Conservation (phyloP, 495 filamentous ascomycete genomes). For the Mytilinidion resinicola region DNA sequence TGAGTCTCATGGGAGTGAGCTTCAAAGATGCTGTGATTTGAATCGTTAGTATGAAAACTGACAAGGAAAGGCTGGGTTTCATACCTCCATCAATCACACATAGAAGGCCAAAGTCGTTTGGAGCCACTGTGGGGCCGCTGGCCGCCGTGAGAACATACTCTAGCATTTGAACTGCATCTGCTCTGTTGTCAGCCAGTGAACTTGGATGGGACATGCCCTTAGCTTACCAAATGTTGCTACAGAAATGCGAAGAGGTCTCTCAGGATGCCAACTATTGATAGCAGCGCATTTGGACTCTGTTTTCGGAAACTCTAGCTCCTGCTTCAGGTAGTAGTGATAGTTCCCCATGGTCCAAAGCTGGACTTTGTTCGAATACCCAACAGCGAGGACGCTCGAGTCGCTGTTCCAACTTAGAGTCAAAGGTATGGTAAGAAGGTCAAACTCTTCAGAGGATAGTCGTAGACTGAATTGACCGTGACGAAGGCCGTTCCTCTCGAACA, state of each 20-base stretch:
- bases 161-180: slow-evolving; percentile 48
- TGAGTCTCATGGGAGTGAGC: slow-evolving; percentile 73
- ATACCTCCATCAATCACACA: slow-evolving; percentile 82
- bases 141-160: slow-evolving; percentile 66
- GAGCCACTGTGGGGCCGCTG: slow-evolving; percentile 59
- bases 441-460: slow-evolving; percentile 54
- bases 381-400: slow-evolving; percentile 85
- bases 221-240: slow-evolving; percentile 9
- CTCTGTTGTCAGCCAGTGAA: not conserved
- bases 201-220: not conserved
- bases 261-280: slow-evolving; percentile 65
- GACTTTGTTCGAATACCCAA: slow-evolving; percentile 63
- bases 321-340: slow-evolving; percentile 98
- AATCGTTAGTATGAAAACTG: slow-evolving; percentile 5
- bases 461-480: slow-evolving; percentile 88
- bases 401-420: slow-evolving; percentile 77
- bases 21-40: slow-evolving; percentile 54
- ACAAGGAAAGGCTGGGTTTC: slow-evolving; percentile 19
- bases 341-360: slow-evolving; percentile 98
- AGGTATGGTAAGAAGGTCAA: slow-evolving; percentile 47
- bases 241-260: slow-evolving; percentile 64
- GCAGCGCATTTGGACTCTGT: not conserved
- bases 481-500: slow-evolving; percentile 94
- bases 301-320: slow-evolving; percentile 50
- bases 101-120: slow-evolving; percentile 73